Conservation (phyloP, 2,329 filamentous ascomycete genomes). For the Alternaria consortialis region DNA sequence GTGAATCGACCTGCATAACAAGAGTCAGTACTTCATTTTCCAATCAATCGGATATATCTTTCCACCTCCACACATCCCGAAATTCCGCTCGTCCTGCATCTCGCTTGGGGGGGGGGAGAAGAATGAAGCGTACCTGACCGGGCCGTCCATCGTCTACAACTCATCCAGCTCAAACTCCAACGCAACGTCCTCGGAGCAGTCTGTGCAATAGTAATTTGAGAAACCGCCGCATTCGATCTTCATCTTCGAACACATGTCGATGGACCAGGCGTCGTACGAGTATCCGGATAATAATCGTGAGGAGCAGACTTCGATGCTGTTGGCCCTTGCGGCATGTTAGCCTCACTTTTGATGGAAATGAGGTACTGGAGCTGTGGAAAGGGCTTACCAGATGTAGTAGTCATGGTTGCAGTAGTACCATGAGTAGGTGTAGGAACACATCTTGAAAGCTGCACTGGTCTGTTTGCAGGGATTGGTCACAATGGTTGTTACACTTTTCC, state of each 20-base stretch:
- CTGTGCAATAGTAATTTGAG: conserved; percentile 56
- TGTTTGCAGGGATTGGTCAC: background rate
- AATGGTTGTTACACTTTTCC: background rate
- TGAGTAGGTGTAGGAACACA: conserved; percentile 59
- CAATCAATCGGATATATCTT: background rate
- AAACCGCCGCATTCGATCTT: conserved; percentile 54
- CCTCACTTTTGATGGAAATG: background rate
- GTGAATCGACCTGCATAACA: conserved; percentile 18
- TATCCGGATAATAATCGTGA: conserved; percentile 57
- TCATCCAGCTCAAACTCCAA: conserved; percentile 56
- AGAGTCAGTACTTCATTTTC: conserved; percentile 12
- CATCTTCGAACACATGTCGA: conserved; percentile 59
- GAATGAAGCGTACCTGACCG: conserved; percentile 10
- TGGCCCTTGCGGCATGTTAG: conserved; percentile 35
- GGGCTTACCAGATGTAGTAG: conserved; percentile 56
- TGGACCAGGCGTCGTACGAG: conserved; percentile 59
- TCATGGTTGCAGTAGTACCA: conserved; percentile 61
- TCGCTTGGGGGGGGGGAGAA: background rate
- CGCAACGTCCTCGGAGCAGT: conserved; percentile 55
- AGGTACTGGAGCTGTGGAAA: background rate
- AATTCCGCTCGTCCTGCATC: background rate
- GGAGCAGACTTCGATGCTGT: conserved; percentile 57
- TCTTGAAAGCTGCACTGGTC: conserved; percentile 22
- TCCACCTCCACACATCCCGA: conserved; percentile 2
- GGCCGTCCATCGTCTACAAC: conserved; percentile 24